Evolutionary conservation across 2,329 filamentous ascomycete genomes (phyloP).

Genomic region (Sphaceloma murrayae): DNA sequence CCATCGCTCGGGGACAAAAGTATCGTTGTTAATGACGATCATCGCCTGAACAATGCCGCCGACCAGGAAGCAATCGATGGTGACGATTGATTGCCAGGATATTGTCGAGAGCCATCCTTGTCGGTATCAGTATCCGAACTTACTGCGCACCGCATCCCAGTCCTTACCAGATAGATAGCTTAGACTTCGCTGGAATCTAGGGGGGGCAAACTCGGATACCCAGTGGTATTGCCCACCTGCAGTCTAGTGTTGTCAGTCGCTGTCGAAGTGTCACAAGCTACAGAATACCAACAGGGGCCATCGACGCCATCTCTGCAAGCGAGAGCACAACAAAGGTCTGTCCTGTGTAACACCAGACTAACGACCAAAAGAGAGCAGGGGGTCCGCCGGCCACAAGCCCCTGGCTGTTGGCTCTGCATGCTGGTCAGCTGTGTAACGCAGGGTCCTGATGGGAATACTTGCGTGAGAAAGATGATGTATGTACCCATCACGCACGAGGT

Average conservation of each 20-base stretch:
- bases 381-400: conserved; percentile 23
- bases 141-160: neutral
- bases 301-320: conserved; percentile 29
- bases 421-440: neutral
- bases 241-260: conserved; percentile 16
- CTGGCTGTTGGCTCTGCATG: conserved; percentile 20
- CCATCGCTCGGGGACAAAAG: conserved; percentile 35
- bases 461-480: conserved; percentile 30
- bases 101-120: conserved; percentile 25
- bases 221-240: conserved; percentile 27
- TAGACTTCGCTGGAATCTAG: conserved; percentile 34
- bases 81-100: conserved; percentile 38
- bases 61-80: conserved; percentile 36
- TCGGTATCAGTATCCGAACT: neutral
- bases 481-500: conserved; percentile 40
- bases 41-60: conserved; percentile 39
- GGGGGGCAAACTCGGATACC: conserved; percentile 23
- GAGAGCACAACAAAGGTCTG: conserved; percentile 23
- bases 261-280: neutral
- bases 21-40: conserved; percentile 35
- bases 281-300: conserved; percentile 24
- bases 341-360: conserved; percentile 23
- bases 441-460: neutral
- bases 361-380: conserved; percentile 25
- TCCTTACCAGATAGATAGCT: conserved; percentile 34